A percentile compares a stretch with the other conserved stretches of the same genome.
Evolutionary conservation across 805 yeast species (phyloP).

Genomic region (Cephaloascus fragrans): DNA sequence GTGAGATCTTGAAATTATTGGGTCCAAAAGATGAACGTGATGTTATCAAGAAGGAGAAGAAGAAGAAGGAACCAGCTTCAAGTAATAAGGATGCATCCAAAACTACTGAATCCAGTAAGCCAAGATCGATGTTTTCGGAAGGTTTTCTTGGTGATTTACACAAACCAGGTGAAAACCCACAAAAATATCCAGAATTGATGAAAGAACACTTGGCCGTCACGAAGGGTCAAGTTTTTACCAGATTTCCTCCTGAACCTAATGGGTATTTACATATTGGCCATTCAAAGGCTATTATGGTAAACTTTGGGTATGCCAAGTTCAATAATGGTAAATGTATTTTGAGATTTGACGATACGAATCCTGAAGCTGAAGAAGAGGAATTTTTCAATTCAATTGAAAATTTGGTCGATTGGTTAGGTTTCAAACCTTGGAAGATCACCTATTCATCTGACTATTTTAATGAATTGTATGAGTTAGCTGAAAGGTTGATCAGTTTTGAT

Average conservation of each 20-base stretch:
- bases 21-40: conserved; percentile 98
- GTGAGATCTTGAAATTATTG: conserved; percentile 53
- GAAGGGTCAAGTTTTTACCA: conserved; percentile 75
- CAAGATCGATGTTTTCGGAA: conserved; percentile 80
- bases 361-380: conserved; percentile 95
- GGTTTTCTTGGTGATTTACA: conserved; percentile 95
- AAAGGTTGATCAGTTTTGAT: conserved; percentile 57
- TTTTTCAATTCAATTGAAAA: conserved; percentile 77
- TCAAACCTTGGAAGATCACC: conserved; percentile 86
- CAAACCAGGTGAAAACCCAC: conserved; percentile 92
- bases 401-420: conserved; percentile 92
- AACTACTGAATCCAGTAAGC: background rate
- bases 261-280: conserved; percentile 97
- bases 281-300: conserved; percentile 94
- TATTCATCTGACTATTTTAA: conserved; percentile 96
- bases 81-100: conserved; percentile 1
- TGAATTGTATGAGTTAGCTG: conserved; percentile 80
- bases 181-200: conserved; percentile 78
- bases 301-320: conserved; percentile 92
- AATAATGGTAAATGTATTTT: conserved; percentile 83
- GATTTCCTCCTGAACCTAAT: conserved; percentile 99
- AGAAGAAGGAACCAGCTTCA: conserved; percentile 20
- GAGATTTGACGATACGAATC: conserved; percentile 96
- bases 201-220: conserved; percentile 70
- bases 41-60: conserved; percentile 66